Evolutionary conservation across 2,329 filamentous ascomycete genomes (phyloP).

Genomic region (Stagonosporopsis rhizophila): DNA sequence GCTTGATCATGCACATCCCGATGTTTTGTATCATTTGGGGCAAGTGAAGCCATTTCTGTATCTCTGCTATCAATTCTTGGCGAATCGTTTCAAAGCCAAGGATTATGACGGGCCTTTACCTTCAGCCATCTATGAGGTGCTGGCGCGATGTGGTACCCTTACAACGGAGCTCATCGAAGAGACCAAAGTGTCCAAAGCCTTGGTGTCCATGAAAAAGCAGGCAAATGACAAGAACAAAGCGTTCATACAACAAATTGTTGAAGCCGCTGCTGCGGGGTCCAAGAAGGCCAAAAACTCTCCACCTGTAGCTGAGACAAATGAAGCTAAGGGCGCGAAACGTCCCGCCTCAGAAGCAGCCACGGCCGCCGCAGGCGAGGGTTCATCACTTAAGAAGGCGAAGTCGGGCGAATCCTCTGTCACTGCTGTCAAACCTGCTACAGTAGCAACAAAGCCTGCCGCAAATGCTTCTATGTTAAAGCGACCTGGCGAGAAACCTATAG

Average conservation of each 20-base stretch:
- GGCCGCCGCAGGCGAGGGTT: conserved; percentile 29
- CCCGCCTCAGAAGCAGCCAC: conserved; percentile 29
- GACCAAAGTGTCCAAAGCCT: conserved; percentile 70
- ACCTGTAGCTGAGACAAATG: conserved; percentile 30
- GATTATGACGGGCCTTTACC: conserved; percentile 54
- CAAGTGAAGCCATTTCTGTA: conserved; percentile 53
- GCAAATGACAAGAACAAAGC: conserved; percentile 70
- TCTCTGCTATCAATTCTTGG: conserved; percentile 57
- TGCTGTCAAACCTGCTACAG: conserved; percentile 19
- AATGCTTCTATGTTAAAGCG: conserved; percentile 33
- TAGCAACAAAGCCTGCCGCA: conserved; percentile 20
- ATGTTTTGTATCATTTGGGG: conserved; percentile 52
- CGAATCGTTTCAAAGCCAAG: conserved; percentile 55
- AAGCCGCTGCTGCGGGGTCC: conserved; percentile 51
- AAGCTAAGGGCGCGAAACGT: conserved; percentile 43
- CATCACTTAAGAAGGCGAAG: conserved; percentile 41
- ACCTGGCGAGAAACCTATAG: conserved; percentile 36
- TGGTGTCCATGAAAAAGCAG: conserved; percentile 68
- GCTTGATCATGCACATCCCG: conserved; percentile 55
- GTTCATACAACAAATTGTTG: conserved; percentile 65
- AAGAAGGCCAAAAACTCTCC: conserved; percentile 48
- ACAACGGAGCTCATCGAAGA: conserved; percentile 66
- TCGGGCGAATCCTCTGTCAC: conserved; percentile 27
- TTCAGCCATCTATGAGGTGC: conserved; percentile 57
- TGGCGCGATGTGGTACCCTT: conserved; percentile 68